Evolutionary conservation across 352 stramenopile species (phyloP).

Genomic region (Globisporangium rhizosaccharum): DNA sequence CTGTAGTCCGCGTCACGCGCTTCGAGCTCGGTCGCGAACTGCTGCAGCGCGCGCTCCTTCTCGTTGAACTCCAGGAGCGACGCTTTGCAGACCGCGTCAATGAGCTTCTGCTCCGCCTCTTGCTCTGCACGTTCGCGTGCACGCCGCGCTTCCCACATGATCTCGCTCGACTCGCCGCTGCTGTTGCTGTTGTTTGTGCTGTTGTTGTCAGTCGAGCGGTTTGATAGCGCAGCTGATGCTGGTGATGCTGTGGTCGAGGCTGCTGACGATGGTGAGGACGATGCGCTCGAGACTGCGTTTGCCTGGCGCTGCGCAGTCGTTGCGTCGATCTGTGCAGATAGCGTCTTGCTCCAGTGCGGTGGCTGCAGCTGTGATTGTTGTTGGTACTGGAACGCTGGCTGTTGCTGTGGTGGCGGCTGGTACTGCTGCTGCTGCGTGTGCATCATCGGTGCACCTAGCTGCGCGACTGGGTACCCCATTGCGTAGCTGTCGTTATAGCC

Average conservation of each 20-base stretch:
- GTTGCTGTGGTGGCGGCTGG: not conserved
- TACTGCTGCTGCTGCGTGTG: not conserved
- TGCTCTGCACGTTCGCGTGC: constrained; percentile 45
- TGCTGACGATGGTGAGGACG: too few relatives aligned
- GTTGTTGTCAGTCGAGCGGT: not conserved
- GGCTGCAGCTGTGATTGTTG: not conserved
- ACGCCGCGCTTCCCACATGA: constrained; percentile 62
- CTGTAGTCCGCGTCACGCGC: constrained; percentile 25
- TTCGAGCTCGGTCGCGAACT: constrained; percentile 39
- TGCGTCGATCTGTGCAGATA: constrained; percentile 23
- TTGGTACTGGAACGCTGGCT: not conserved
- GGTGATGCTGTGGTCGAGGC: too few relatives aligned
- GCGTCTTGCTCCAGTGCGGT: constrained; percentile 14
- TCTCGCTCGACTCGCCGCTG: constrained; percentile 24
- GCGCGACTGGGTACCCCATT: not conserved
- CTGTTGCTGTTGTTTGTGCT: constrained; percentile 2
- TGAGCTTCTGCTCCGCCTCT: constrained; percentile 62
- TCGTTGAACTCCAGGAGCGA: constrained; percentile 75
- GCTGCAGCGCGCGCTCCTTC: constrained; percentile 49
- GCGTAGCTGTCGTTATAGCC: not conserved
- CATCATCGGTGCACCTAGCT: not conserved
- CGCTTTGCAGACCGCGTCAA: constrained; percentile 72
- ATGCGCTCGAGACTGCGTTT: not conserved
- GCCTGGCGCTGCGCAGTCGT: constrained; percentile 1
- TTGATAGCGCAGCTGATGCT: not conserved